Conservation (phyloP, 805 yeast genomes). For the Kurtzmaniella cleridarum region DNA sequence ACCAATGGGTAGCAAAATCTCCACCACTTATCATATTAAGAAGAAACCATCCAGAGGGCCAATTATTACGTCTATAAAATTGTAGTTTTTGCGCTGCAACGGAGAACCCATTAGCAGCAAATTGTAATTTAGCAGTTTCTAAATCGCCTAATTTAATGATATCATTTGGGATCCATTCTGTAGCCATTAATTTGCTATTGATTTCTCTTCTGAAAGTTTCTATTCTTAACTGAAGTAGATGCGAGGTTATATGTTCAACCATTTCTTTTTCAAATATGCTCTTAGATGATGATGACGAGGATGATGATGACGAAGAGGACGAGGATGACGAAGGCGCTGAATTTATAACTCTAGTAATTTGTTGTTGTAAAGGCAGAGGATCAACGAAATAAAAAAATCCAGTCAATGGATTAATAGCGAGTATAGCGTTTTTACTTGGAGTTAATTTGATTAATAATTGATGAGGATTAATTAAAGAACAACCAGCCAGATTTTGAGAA, state of each 20-base stretch:
- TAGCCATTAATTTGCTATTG: slow-evolving; percentile 51
- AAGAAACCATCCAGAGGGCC: slow-evolving; percentile 57
- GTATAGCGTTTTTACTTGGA: slow-evolving; percentile 24
- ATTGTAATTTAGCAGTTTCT: slow-evolving; percentile 39
- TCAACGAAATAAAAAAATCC: slow-evolving; percentile 37
- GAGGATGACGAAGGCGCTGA: slow-evolving; percentile 12
- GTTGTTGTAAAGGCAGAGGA: slow-evolving; percentile 33
- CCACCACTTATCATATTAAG: slow-evolving; percentile 35
- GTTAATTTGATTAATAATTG: slow-evolving; percentile 30
- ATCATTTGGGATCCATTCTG: slow-evolving; percentile 64
- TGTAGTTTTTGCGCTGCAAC: slow-evolving; percentile 12
- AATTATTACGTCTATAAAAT: slow-evolving; percentile 45
- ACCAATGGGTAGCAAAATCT: slow-evolving; percentile 39
- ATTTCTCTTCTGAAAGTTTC: slow-evolving; percentile 47
- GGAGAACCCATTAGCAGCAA: background rate
- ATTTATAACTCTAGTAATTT: slow-evolving; percentile 27
- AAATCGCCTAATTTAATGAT: slow-evolving; percentile 44
- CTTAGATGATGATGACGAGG: slow-evolving; percentile 5
- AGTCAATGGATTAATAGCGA: slow-evolving; percentile 36
- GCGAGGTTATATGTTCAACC: slow-evolving; percentile 24
- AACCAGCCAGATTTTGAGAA: slow-evolving; percentile 6
- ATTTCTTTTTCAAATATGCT: slow-evolving; percentile 27
- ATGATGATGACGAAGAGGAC: no score
- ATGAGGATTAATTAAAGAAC: slow-evolving; percentile 21
- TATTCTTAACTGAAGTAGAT: slow-evolving; percentile 42